Percentiles rank a stretch among this genome's conserved stretches.
phyloP scores from a whole-genome alignment of 2,329 filamentous ascomycete species.

The Metarhizium sp. region DNA sequence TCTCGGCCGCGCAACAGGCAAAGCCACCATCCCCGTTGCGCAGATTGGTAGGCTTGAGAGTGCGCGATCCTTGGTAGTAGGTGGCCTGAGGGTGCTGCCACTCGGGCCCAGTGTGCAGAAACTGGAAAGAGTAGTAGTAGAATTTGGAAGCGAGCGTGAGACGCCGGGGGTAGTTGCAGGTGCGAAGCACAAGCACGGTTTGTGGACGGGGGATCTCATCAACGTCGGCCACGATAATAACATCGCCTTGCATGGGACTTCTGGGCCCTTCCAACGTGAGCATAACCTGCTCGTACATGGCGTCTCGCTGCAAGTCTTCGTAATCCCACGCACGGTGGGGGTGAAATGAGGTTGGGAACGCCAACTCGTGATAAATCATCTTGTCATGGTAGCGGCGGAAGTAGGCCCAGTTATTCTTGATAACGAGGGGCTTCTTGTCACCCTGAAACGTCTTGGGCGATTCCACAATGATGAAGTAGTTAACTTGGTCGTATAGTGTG shows the following conservation, averaged over 20 bases:
- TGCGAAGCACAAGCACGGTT: conserved; percentile 36
- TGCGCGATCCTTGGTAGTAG: conserved; percentile 34
- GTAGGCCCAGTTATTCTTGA: conserved; percentile 40
- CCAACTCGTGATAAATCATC: conserved; percentile 49
- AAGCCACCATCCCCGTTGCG: conserved; percentile 35
- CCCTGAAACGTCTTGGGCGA: conserved; percentile 50
- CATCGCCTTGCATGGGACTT: conserved; percentile 39
- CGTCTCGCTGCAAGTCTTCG: conserved; percentile 44
- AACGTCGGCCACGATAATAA: conserved; percentile 50
- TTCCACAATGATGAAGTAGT: conserved; percentile 58
- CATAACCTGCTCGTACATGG: conserved; percentile 48
- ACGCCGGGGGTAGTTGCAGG: conserved; percentile 42
- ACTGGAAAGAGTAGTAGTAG: conserved; percentile 51
- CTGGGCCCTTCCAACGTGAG: conserved; percentile 31
- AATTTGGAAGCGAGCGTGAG: conserved; percentile 42
- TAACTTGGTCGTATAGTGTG: conserved; percentile 46
- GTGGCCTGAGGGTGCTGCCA: conserved; percentile 55
- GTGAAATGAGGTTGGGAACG: conserved; percentile 32
- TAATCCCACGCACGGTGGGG: conserved; percentile 35
- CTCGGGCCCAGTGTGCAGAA: conserved; percentile 26
- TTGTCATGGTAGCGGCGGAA: conserved; percentile 47
- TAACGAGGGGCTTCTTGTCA: conserved; percentile 41
- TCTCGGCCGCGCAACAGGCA: conserved; percentile 35
- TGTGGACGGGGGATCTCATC: conserved; percentile 49
- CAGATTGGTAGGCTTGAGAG: conserved; percentile 44